Base-by-base conservation (phyloP, 2,329 filamentous ascomycete species). In the Ilyonectria robusta region DNA sequence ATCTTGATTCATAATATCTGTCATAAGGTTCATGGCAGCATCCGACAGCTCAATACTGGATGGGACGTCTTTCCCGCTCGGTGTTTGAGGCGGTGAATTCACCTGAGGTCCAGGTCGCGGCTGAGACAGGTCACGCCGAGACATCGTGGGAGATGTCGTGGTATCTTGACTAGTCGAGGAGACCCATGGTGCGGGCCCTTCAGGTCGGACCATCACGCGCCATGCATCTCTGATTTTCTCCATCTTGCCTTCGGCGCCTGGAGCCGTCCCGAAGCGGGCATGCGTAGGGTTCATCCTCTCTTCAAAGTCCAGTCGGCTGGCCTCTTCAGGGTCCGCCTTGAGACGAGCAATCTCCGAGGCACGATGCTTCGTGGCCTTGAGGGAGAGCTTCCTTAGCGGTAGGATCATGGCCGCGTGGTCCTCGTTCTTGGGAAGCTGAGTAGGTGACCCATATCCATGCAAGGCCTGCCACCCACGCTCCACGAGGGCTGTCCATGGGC, bases 311-410 rank as follows among this genome's bases (percentile, higher is more conserved):
- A 89, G 77, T 29, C 82, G 80, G 15, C 81, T 79, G 2, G 86
- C 86, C 15, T 85, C 87, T 6, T 84, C 81, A 0, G 83, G 84
- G 44, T 89, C 80, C 1, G 78, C 78, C 23, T 81, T 82, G 21
- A 90, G 79, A 1, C 87, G 83, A 10, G 77, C 73, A 11, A 89
- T 78, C 73, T 90, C 87, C 0, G 81, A 78, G 8, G 84, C 83
- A 6, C 88, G 84, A 66, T 89, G 85, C 65, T 81, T 84, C 46
- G 81, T 82, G 0, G 87, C 87, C 68, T 86, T 86, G 59, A 83
- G 72, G 72, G 87, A 87, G 1, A 90, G 81, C 69, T 85, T 88
- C 53, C 84, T 84, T 54, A 90, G 78, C 0, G 88, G 87, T 48
- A 88, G 73, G 79, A 87, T 87, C 3, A 89, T 84, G 1, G 84